Base-by-base conservation (phyloP, 768 basidiomycete species). In the Tremella mesenterica region DNA sequence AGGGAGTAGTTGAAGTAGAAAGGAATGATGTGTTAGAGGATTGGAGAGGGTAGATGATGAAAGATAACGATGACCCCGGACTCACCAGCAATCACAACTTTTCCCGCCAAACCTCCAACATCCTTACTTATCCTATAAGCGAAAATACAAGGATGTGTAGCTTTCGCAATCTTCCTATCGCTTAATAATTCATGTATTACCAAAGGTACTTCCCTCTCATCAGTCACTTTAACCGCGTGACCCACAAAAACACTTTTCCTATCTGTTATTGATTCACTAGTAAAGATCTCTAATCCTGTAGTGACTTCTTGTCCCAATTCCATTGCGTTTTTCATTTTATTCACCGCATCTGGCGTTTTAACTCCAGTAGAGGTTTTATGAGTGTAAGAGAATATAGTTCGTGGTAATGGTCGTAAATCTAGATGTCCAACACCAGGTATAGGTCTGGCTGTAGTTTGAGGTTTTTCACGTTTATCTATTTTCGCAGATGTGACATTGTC, bases 171-270 rank as follows among this genome's bases (percentile, higher is more conserved):
- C 61, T 75, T 75, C 54, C 60, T 66, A 58, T 75, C 73, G 30
- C 58, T 62, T 54, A 75, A 48, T 36, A 75, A 52, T 44, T 68
- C 61, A 46, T 70, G 63, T 14, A 75, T 63, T 4, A 72, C 62
- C 13, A 72, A 50, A 39, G 73, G 70, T 5, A 85, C 88, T 77
- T 90, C 81, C 4, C 81, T 79, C 0, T 87, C 85, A 72, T 88
- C 78, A 5, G 81, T 80, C 65, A 93, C 84, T 39, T 76, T 76
- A 70, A 88, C 88, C 0, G 89, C 88, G 20, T 89, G 80, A 8
- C 90, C 91, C 7, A 93, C 77, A 63, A 96, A 95, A 0, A 79
- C 77, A 57, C 86, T 88, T 70, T 86, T 92, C 25, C 90, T 79
- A 71, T 93, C 92, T 7, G 80, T 75, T 51, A 96, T 88, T 1